Conservation (phyloP, 495 filamentous ascomycete genomes). For the Penicillium coffeae region DNA sequence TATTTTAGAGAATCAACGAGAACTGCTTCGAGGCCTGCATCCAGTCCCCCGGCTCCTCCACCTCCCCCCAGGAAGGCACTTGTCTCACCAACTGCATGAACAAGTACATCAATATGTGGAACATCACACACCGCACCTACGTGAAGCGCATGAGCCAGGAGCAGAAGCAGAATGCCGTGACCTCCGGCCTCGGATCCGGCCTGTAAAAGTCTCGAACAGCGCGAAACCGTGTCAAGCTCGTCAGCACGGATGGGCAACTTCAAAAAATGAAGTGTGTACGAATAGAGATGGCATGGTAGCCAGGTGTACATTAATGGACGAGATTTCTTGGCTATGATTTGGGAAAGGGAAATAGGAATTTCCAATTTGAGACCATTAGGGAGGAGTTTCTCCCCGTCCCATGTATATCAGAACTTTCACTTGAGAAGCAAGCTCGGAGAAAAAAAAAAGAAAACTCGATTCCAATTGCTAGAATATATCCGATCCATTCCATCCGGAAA, state of each 20-base stretch:
- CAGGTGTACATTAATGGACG: slow-evolving; percentile 27
- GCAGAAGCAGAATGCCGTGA: slow-evolving; percentile 28
- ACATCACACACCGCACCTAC: slow-evolving; percentile 73
- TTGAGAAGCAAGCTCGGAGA: slow-evolving; percentile 6
- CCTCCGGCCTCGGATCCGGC: slow-evolving; percentile 26
- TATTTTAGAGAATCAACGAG: slow-evolving; percentile 82
- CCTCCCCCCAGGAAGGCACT: slow-evolving; percentile 66
- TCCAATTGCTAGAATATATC: slow-evolving; percentile 24
- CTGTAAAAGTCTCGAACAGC: slow-evolving; percentile 10
- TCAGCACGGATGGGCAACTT: neutral
- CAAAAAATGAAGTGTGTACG: slow-evolving; percentile 15
- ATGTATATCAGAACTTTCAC: slow-evolving; percentile 16
- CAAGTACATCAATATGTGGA: slow-evolving; percentile 96
- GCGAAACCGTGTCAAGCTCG: neutral
- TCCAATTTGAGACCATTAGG: slow-evolving; percentile 15
- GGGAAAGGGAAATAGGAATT: slow-evolving; percentile 6
- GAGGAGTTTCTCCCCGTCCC: neutral
- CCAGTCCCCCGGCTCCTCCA: slow-evolving; percentile 71
- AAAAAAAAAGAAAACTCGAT: slow-evolving; percentile 22
- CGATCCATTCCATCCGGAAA: slow-evolving; percentile 1
- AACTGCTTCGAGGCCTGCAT: slow-evolving; percentile 95
- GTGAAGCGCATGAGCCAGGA: slow-evolving; percentile 68
- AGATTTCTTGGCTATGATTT: slow-evolving; percentile 10
- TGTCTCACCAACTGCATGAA: slow-evolving; percentile 92
- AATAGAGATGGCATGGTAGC: slow-evolving; percentile 25